Conservation (phyloP, 2,329 filamentous ascomycete species). For the Trichoderma guizhouense region DNA sequence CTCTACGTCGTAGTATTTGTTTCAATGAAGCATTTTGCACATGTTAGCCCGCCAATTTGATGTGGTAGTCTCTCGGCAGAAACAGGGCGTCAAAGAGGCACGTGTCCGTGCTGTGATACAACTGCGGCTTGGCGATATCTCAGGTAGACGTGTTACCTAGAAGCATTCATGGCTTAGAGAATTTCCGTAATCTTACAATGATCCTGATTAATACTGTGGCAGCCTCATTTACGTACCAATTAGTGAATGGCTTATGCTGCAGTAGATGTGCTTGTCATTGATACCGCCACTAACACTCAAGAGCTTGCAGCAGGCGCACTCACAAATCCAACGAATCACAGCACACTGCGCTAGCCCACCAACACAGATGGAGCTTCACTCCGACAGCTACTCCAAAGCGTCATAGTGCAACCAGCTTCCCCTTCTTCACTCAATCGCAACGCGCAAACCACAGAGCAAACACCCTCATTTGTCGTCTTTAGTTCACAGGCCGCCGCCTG, state of each 20-base stretch:
- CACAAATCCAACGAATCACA: conserved; percentile 4
- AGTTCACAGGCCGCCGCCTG: background rate
- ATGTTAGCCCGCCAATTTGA: background rate
- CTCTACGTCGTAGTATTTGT: background rate
- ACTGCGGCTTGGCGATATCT: background rate
- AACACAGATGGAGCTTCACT: background rate
- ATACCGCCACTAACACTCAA: background rate
- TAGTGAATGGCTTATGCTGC: background rate
- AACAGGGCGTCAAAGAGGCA: background rate
- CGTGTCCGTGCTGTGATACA: background rate
- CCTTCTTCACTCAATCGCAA: background rate
- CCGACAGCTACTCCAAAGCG: background rate
- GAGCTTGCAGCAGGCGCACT: background rate
- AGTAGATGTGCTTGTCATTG: background rate
- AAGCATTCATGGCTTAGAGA: background rate
- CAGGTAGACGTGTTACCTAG: background rate
- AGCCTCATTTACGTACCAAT: background rate
- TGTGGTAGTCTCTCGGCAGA: background rate
- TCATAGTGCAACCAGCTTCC: conserved; percentile 4
- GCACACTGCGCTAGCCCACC: background rate
- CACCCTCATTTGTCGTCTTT: background rate
- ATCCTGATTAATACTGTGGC: background rate
- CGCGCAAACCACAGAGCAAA: background rate
- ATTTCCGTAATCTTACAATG: background rate
- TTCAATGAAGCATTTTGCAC: background rate